Evolutionary conservation across 306 rosid genomes (phyloP), one percentile per base, ranked within the genome.

Genomic region (Cicer cuneatum): DNA sequence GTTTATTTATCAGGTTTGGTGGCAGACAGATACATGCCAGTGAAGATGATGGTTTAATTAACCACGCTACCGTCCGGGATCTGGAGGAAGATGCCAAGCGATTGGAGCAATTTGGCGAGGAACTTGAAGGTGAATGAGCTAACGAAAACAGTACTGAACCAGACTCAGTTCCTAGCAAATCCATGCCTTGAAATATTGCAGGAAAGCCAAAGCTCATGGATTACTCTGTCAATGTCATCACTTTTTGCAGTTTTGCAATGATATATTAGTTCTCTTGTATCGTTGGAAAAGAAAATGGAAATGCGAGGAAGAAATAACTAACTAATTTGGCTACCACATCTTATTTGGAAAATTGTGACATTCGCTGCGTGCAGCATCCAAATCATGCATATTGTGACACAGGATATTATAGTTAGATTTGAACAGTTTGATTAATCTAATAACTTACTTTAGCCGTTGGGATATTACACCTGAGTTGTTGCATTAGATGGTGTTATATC

Each of bases 11-110:
- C 76, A 93, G 99, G 99, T 95, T 95, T 80, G 98, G 93, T 33
- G 99, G 99, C 53, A 87, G 83, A 75, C 98, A 87, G 86, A 77
- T 92, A 80, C 98, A 87, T 76, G 99, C 98, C 49, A 87, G 90
- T 48, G 97, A 82, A 83, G 99, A 95, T 66, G 93, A 95, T 60
- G 99, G 98, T 53, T 43, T 65, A 18, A 68, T 92, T 70, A 88
- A 95, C 89, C 98, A 95, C 77, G 86, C 97, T 33, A 7, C 19
- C 29, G 75, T 90, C 18, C 86, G 98, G 77, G 88, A 95, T 84
- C 73, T 84, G 6, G 97, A 87, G 2, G 93, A 49, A 3, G 99
- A 95, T 59, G 96, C 92, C 16, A 64, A 46, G 37, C 88, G 96
- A 60, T 71, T 95, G 79, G 97, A 92, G 85, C 96, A 89, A 85